Conservation (phyloP, 352 stramenopile genomes). For the Phytophthora chlamydospora region DNA sequence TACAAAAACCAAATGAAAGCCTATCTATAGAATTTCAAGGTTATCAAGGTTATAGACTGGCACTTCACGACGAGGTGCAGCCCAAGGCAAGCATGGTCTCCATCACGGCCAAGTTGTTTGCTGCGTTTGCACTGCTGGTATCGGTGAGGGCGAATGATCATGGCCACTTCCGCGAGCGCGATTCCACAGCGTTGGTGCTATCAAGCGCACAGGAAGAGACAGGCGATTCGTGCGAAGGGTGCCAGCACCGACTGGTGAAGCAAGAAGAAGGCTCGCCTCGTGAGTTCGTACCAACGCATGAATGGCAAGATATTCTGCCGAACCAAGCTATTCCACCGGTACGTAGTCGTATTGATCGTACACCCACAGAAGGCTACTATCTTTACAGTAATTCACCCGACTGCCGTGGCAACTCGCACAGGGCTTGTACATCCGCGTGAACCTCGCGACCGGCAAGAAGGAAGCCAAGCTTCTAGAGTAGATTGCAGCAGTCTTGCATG, state of each 20-base stretch:
- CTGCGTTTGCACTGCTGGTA: conserved; percentile 2
- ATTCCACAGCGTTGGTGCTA: conserved; percentile 30
- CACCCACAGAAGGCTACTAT: too few relatives aligned
- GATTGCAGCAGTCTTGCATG: neutral
- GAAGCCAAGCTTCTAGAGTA: conserved; percentile 62
- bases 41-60: neutral
- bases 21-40: too few relatives aligned
- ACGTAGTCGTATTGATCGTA: conserved; percentile 2
- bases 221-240: conserved; percentile 25
- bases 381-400: neutral
- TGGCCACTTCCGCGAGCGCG: conserved; percentile 11
- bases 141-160: neutral
- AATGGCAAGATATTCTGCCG: conserved; percentile 64
- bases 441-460: conserved; percentile 63
- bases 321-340: conserved; percentile 59
- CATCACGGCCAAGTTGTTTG: neutral
- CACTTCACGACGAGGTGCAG: conserved; percentile 8
- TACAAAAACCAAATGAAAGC: neutral
- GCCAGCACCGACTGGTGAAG: conserved; percentile 16
- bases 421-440: conserved; percentile 67
- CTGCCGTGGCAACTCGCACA: conserved; percentile 11
- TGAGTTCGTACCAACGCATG: conserved; percentile 67
- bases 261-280: conserved; percentile 20
- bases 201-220: conserved; percentile 15
- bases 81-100: neutral